A percentile compares a stretch with the other conserved stretches of the same genome.
These are phyloP conservation scores for Penicillium atrosanguineum DNA, from an alignment of 495 filamentous ascomycete genomes.

Conservation along the genomic window DNA sequence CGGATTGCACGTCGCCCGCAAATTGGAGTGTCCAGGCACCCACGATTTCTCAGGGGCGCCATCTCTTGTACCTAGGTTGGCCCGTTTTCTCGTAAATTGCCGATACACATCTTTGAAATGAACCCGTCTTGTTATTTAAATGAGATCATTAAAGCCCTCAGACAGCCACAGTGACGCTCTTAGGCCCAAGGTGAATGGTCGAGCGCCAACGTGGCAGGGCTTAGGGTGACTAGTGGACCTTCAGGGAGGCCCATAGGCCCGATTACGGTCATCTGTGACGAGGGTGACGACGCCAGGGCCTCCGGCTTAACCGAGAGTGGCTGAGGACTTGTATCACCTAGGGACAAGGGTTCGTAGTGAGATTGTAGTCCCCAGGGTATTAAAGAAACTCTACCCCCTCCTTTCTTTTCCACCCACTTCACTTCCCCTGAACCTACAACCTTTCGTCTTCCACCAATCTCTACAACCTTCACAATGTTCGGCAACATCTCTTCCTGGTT, in stretches of 20 bases:
- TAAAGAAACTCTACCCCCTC: constrained; percentile 5
- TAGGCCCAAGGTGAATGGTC: background rate
- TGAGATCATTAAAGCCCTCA: background rate
- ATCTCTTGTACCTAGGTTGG: background rate
- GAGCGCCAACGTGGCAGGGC: background rate
- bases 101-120: background rate
- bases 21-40: background rate
- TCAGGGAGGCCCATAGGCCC: background rate
- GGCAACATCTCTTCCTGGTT: constrained; percentile 32
- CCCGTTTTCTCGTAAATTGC: background rate
- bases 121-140: background rate
- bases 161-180: background rate
- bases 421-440: background rate
- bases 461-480: constrained; percentile 32
- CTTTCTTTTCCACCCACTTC: background rate
- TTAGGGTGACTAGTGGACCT: constrained; percentile 1
- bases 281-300: constrained; percentile 4
- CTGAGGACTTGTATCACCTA: background rate
- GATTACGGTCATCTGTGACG: background rate
- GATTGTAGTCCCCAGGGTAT: constrained; percentile 1
- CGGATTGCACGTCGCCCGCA: background rate
- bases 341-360: background rate
- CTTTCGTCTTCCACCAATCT: background rate
- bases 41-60: background rate
- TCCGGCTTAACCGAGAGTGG: constrained; percentile 3